A percentile compares a stretch with the other conserved stretches of the same genome.
phyloP scores from a whole-genome alignment of 176 grass and related monocot species.

The Pontederia crassipes region DNA sequence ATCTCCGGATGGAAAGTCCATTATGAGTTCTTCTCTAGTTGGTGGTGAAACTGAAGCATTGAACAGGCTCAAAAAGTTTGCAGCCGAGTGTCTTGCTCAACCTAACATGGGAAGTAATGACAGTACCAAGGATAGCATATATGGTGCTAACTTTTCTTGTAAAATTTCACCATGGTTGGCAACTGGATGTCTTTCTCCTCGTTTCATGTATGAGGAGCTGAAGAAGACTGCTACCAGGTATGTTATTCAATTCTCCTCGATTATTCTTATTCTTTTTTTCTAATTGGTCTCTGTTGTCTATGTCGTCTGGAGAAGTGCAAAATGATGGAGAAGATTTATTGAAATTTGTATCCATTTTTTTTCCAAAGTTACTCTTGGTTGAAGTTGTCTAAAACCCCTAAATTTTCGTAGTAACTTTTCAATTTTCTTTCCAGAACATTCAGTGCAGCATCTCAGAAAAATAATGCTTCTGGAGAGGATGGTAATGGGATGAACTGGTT shows the following conservation, averaged over 20 bases:
- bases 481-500: constrained; percentile 91
- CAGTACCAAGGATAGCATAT: constrained; percentile 49
- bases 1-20: constrained; percentile 52
- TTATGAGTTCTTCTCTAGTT: constrained; percentile 48
- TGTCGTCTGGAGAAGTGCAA: too few relatives aligned
- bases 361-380: too few relatives aligned
- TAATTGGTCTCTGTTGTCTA: too few relatives aligned
- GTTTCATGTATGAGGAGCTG: constrained; percentile 90
- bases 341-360: too few relatives aligned
- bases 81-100: constrained; percentile 58
- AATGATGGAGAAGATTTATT: too few relatives aligned
- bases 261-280: background rate
- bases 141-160: constrained; percentile 98
- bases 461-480: constrained; percentile 16
- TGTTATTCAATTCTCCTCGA: background rate
- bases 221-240: constrained; percentile 87
- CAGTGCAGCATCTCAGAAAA: constrained; percentile 35
- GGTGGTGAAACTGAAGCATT: constrained; percentile 85
- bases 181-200: constrained; percentile 82
- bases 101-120: constrained; percentile 43
- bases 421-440: constrained; percentile 40
- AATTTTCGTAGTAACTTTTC: background rate
- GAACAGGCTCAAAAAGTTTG: constrained; percentile 85
- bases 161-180: constrained; percentile 98
- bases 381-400: background rate